Conservation (phyloP, 2,329 filamentous ascomycete species). For the Cladosporium sp. region DNA sequence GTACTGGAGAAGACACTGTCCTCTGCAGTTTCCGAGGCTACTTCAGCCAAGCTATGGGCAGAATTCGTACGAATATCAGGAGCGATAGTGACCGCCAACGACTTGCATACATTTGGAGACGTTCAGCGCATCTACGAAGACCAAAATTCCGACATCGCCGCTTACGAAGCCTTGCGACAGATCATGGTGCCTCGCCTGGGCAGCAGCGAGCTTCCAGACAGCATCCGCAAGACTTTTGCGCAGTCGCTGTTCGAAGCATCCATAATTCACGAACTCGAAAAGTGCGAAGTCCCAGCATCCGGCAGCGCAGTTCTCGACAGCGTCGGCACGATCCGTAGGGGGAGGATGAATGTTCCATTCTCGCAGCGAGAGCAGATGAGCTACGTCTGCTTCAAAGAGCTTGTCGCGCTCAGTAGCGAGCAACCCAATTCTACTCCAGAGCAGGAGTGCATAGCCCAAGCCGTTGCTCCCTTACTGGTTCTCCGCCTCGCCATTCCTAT, state of each 20-base stretch:
- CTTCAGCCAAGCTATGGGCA: conserved; percentile 62
- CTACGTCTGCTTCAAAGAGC: conserved; percentile 76
- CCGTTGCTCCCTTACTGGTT: conserved; percentile 77
- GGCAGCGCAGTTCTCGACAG: conserved; percentile 57
- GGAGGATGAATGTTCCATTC: conserved; percentile 68
- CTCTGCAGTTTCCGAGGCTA: conserved; percentile 40
- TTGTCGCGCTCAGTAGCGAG: conserved; percentile 47
- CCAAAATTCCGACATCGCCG: conserved; percentile 76
- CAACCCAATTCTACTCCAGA: conserved; percentile 35
- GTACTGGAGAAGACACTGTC: conserved; percentile 55
- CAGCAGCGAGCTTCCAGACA: conserved; percentile 62
- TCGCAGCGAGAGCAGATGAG: conserved; percentile 70
- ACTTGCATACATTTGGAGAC: conserved; percentile 34
- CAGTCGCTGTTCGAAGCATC: conserved; percentile 78
- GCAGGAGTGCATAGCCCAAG: conserved; percentile 66
- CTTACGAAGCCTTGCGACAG: conserved; percentile 67
- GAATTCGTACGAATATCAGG: conserved; percentile 41
- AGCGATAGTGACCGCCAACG: conserved; percentile 41
- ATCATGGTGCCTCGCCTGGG: conserved; percentile 76
- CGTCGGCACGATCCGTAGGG: conserved; percentile 66
- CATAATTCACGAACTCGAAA: conserved; percentile 72
- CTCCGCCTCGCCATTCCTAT: conserved; percentile 77
- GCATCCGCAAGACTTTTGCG: conserved; percentile 67
- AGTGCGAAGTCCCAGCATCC: conserved; percentile 57
- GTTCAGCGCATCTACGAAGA: conserved; percentile 58